phyloP scores from a whole-genome alignment of 805 yeast genomes.

The Sugiyamaella chiloensis region DNA sequence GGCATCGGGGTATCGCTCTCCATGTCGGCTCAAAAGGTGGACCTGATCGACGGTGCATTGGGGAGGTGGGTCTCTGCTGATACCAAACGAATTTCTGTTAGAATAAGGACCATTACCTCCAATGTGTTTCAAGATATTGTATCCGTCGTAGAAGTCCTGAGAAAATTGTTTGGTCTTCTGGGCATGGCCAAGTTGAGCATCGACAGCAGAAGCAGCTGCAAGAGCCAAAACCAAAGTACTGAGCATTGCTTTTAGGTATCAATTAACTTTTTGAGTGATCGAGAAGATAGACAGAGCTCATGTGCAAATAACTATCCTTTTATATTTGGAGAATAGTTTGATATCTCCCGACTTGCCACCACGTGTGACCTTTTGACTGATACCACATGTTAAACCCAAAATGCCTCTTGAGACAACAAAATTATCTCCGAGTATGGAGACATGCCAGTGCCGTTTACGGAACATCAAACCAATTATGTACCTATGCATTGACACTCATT shows the following conservation, averaged over 20 bases:
- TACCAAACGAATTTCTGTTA: conserved; percentile 50
- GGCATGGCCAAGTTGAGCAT: conserved; percentile 6
- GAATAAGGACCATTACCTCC: conserved; percentile 56
- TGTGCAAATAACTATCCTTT: too few species aligned
- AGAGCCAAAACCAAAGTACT: conserved; percentile 3
- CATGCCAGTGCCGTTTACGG: too few species aligned
- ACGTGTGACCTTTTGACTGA: too few species aligned
- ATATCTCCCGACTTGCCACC: too few species aligned
- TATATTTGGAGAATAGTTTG: too few species aligned
- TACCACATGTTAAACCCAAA: too few species aligned
- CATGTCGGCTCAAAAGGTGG: conserved; percentile 52
- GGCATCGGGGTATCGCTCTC: conserved; percentile 51
- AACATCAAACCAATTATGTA: too few species aligned
- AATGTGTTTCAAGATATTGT: conserved; percentile 45
- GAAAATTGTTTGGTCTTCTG: conserved; percentile 16
- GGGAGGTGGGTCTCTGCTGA: conserved; percentile 49
- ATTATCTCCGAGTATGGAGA: too few species aligned
- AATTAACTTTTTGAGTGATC: too few species aligned
- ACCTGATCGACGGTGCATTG: conserved; percentile 55
- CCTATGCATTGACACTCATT: too few species aligned
- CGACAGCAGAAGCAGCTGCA: conserved; percentile 7
- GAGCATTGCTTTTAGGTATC: conserved; percentile 1
- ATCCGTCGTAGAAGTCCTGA: conserved; percentile 39
- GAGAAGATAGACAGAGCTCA: too few species aligned
- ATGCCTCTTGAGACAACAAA: too few species aligned